Base-by-base conservation (phyloP, 1,139 yeast species). In the Candida freyschussii region DNA sequence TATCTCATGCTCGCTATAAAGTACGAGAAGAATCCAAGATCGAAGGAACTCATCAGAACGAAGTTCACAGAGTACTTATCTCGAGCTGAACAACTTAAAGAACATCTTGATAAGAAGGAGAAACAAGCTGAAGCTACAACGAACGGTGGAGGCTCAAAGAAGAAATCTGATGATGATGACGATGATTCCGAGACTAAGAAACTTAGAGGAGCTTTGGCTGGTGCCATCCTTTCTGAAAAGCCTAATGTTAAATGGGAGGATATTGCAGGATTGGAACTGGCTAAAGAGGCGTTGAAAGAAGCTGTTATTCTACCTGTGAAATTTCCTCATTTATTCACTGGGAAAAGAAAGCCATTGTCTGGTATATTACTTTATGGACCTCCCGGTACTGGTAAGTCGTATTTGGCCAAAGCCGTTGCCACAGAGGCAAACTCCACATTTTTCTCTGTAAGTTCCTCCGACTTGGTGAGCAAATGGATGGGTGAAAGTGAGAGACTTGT, bases 311-410 rank as follows among this genome's bases (percentile, higher is more conserved):
- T 89, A 40, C 98, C 98, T 4, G 95, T 87, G 18, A 81, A 78
- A 57, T 89, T 91, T 56, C 98, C 98, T 2, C 97, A 91, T 50
- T 63, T 91, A 40, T 91, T 91, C 62, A 85, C 82, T 9, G 98
- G 98, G 1, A 87, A 86, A 55, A 74, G 99, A 42, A 85, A 85
- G 55, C 98, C 99, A 1, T 79, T 94, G 4, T 69, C 85, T 6
- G 99, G 99, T 27, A 91, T 93, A 32, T 63, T 93, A 31, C 65
- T 93, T 24, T 93, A 87, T 57, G 99, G 98, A 0, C 98, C 98
- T 11, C 99, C 98, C 3, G 99, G 98, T 52, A 93, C 99, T 0
- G 99, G 98, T 67, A 93, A 93, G 56, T 89, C 97, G 1, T 91
- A 80, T 57, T 65, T 93, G 39, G 98, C 98, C 12, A 91, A 91